Conservation (phyloP, 768 basidiomycete genomes). For the Calocera cornea region DNA sequence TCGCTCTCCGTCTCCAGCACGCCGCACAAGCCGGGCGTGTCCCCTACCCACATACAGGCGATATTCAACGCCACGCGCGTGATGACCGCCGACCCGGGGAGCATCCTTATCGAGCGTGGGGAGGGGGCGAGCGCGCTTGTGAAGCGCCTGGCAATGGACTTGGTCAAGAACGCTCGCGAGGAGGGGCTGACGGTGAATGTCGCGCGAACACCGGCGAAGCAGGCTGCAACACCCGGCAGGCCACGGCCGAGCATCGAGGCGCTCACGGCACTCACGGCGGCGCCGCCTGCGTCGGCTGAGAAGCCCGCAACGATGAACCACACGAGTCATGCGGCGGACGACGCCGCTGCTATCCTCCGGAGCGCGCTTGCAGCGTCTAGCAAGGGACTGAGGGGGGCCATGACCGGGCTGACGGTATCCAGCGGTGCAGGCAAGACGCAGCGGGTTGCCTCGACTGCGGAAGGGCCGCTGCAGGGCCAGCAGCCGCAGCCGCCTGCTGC, state of each 20-base stretch:
- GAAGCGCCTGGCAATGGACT: constrained; percentile 46
- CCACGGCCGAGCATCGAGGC: background rate
- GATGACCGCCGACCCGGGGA: constrained; percentile 68
- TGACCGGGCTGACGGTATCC: background rate
- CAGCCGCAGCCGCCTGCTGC: constrained; percentile 14
- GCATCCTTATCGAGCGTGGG: constrained; percentile 60
- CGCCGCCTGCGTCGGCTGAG: background rate
- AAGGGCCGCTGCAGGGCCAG: background rate
- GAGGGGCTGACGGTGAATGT: constrained; percentile 28
- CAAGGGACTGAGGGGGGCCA: background rate
- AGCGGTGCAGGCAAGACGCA: background rate
- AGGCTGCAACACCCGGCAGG: background rate
- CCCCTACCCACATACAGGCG: constrained; percentile 37
- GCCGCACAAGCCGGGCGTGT: constrained; percentile 5
- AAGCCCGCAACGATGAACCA: background rate
- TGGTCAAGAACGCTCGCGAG: constrained; percentile 56
- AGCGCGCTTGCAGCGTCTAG: background rate
- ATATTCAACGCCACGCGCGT: constrained; percentile 73
- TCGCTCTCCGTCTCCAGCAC: constrained; percentile 9
- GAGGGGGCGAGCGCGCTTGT: constrained; percentile 49
- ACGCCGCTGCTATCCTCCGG: background rate
- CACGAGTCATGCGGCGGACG: background rate
- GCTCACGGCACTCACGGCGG: background rate
- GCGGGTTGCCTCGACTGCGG: background rate
- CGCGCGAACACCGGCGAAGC: constrained; percentile 23